Evolutionary conservation across 805 yeast species (phyloP).

Genomic region (Candida xyloterini): DNA sequence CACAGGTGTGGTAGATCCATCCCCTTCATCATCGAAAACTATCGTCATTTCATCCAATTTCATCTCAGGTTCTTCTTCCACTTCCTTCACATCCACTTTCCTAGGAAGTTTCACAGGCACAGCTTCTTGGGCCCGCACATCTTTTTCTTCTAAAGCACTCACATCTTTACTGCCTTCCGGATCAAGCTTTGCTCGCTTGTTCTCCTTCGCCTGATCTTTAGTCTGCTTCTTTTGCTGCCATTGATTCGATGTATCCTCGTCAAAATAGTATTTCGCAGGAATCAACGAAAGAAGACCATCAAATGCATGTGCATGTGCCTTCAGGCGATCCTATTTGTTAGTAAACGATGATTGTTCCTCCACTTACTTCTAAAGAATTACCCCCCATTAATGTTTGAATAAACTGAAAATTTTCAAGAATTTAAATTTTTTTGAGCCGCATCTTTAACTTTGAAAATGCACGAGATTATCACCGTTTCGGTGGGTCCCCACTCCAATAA

Average conservation of each 20-base stretch:
- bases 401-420: conserved; percentile 4
- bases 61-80: conserved; percentile 32
- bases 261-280: conserved; percentile 92
- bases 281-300: conserved; percentile 86
- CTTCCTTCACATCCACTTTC: conserved; percentile 16
- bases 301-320: conserved; percentile 77
- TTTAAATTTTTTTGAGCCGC: conserved; percentile 15
- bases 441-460: conserved; percentile 42
- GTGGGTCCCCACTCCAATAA: conserved; percentile 74
- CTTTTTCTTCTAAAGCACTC: conserved; percentile 60
- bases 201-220: conserved; percentile 58
- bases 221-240: conserved; percentile 84
- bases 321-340: conserved; percentile 59
- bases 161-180: conserved; percentile 51
- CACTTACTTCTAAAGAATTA: conserved; percentile 12
- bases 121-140: conserved; percentile 53
- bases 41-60: background rate
- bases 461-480: conserved; percentile 70
- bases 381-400: conserved; percentile 4
- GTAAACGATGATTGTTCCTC: background rate
- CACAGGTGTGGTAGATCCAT: conserved; percentile 16
- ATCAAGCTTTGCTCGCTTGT: conserved; percentile 70
- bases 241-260: conserved; percentile 83
- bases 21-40: conserved; percentile 24
- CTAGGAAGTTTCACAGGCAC: conserved; percentile 40